Conservation (phyloP, 2,329 filamentous ascomycete genomes). For the Sporothrix sp. region DNA sequence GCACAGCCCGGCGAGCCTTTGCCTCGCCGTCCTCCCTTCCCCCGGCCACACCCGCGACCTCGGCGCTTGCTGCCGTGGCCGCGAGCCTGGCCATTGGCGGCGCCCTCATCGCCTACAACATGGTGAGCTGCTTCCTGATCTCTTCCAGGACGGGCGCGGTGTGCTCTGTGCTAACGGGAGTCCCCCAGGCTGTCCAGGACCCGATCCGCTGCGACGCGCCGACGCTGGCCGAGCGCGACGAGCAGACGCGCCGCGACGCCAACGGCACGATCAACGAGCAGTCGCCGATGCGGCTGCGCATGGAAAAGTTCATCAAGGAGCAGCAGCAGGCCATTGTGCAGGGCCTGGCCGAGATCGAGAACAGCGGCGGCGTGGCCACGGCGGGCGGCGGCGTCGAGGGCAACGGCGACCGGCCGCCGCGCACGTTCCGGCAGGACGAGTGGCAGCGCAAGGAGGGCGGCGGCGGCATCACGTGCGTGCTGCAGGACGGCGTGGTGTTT, state of each 20-base stretch:
- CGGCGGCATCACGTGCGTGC: constrained; percentile 85
- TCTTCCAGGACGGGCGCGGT: no score
- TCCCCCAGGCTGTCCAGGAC: constrained; percentile 31
- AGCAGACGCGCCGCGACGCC: constrained; percentile 66
- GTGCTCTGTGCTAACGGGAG: neutral
- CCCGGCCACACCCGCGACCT: neutral
- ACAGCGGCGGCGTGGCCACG: constrained; percentile 13
- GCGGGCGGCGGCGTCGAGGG: constrained; percentile 13
- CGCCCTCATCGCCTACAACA: constrained; percentile 44
- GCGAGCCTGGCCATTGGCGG: constrained; percentile 25
- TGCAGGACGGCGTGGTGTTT: constrained; percentile 94
- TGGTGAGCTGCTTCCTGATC: constrained; percentile 35
- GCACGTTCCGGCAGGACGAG: constrained; percentile 63
- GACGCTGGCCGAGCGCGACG: constrained; percentile 77
- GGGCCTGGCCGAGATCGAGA: constrained; percentile 61
- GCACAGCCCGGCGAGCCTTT: neutral
- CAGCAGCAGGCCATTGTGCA: constrained; percentile 82
- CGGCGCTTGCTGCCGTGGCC: neutral
- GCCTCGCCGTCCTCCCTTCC: neutral
- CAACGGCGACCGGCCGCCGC: constrained; percentile 38
- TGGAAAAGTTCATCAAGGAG: constrained; percentile 93
- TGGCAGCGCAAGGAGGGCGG: constrained; percentile 85
- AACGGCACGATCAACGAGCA: constrained; percentile 53
- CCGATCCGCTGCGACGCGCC: constrained; percentile 47
- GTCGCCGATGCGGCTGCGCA: constrained; percentile 93